phyloP scores from a whole-genome alignment of 208 protist species.

The Acanthamoeba lenticulata region DNA sequence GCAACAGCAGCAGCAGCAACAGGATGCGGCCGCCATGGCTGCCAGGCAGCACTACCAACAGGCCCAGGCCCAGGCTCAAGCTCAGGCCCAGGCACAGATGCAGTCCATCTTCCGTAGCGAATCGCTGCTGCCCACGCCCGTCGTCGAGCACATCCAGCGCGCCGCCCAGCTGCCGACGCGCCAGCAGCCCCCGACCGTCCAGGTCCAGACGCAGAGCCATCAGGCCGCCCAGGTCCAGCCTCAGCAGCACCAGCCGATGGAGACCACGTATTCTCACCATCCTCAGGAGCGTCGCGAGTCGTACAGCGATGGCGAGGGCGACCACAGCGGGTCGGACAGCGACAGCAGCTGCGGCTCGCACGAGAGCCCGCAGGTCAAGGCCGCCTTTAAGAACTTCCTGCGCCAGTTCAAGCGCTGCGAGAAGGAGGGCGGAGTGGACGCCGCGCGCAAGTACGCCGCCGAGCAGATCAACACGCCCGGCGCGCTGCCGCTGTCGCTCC shows the following conservation, averaged over 20 bases:
- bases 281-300: conserved; percentile 23
- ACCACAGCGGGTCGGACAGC: conserved; percentile 1
- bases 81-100: background rate
- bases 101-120: background rate
- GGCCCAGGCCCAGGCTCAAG: background rate
- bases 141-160: background rate
- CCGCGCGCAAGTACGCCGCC: background rate
- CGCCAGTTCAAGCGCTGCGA: conserved; percentile 62
- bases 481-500: background rate
- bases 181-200: background rate
- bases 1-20: background rate
- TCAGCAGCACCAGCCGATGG: background rate
- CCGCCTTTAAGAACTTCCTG: conserved; percentile 55
- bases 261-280: too few relatives aligned
- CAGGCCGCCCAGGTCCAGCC: background rate
- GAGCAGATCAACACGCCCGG: conserved; percentile 39
- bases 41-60: background rate
- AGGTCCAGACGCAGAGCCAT: background rate
- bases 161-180: background rate
- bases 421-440: conserved; percentile 40
- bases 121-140: background rate
- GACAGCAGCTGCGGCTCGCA: conserved; percentile 9
- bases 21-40: background rate
- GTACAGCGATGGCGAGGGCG: conserved; percentile 6
- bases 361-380: conserved; percentile 45